Conservation (phyloP, 106 monocot species). For the Acorus calamus region DNA sequence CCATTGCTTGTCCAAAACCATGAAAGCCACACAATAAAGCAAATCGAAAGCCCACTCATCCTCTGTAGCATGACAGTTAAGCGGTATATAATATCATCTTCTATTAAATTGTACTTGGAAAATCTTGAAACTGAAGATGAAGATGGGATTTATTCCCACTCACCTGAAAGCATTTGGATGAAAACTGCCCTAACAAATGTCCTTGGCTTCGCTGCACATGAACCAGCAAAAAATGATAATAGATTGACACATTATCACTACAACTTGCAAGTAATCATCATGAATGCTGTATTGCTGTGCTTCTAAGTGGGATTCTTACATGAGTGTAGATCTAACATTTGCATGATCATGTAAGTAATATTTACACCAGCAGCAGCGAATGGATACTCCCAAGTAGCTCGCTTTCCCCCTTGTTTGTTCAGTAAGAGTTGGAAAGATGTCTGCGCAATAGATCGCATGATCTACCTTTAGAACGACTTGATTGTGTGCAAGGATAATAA, state of each 20-base stretch:
- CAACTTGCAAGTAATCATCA: too few species aligned
- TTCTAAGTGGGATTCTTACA: slow-evolving; percentile 15
- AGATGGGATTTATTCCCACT: background rate
- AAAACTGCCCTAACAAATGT: slow-evolving; percentile 76
- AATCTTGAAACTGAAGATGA: too few species aligned
- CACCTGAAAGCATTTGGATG: slow-evolving; percentile 87
- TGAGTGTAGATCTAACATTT: slow-evolving; percentile 64
- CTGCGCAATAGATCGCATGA: slow-evolving; percentile 18
- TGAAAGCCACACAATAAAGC: slow-evolving; percentile 63
- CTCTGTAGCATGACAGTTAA: slow-evolving; percentile 15
- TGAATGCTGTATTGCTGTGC: too few species aligned
- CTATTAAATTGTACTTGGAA: too few species aligned
- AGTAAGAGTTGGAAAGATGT: slow-evolving; percentile 51
- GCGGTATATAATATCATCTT: too few species aligned
- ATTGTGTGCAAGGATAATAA: too few species aligned
- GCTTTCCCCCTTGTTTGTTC: slow-evolving; percentile 44
- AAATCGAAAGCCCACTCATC: slow-evolving; percentile 68
- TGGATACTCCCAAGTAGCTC: slow-evolving; percentile 78
- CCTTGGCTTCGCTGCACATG: slow-evolving; percentile 57
- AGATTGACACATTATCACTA: too few species aligned
- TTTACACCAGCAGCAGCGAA: slow-evolving; percentile 73
- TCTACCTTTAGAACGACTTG: too few species aligned
- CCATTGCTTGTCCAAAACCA: slow-evolving; percentile 72
- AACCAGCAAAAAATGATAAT: too few species aligned
- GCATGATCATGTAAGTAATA: slow-evolving; percentile 54